phyloP scores from a whole-genome alignment of 139 green algal species.

The Micractinium sp. region DNA sequence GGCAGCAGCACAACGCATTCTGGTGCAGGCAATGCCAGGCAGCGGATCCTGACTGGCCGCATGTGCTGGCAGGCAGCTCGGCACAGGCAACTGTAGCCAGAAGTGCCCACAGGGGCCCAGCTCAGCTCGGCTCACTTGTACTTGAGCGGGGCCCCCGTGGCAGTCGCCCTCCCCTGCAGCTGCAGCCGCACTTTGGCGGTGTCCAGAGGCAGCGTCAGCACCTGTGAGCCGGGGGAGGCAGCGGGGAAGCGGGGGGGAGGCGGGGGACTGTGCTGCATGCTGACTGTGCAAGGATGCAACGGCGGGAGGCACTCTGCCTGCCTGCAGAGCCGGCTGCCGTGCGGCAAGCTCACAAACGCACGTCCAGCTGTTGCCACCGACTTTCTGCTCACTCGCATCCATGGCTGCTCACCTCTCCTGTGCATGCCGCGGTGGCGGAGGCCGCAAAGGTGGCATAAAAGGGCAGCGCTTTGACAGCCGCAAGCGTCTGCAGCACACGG shows the following conservation, averaged over 20 bases:
- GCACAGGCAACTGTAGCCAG: neutral
- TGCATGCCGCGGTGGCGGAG: neutral
- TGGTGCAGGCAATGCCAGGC: too few relatives aligned
- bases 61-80: too few relatives aligned
- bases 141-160: slow-evolving; percentile 38
- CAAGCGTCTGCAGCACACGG: neutral
- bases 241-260: neutral
- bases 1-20: neutral
- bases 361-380: neutral
- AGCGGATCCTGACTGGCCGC: neutral
- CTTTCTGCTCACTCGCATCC: neutral
- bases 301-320: neutral
- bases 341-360: neutral
- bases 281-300: neutral
- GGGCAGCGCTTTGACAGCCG: neutral
- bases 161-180: slow-evolving; percentile 65
- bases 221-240: neutral
- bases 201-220: slow-evolving; percentile 87
- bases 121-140: slow-evolving; percentile 44
- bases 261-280: neutral
- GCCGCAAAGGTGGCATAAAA: neutral
- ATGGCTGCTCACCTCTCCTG: neutral
- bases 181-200: slow-evolving; percentile 95
- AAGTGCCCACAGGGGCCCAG: neutral
- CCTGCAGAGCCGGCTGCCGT: neutral